A percentile compares a stretch with the other conserved stretches of the same genome.
These are phyloP conservation scores for Colletotrichum truncatum DNA, from an alignment of 2,329 filamentous ascomycete species.

Conservation along the genomic window DNA sequence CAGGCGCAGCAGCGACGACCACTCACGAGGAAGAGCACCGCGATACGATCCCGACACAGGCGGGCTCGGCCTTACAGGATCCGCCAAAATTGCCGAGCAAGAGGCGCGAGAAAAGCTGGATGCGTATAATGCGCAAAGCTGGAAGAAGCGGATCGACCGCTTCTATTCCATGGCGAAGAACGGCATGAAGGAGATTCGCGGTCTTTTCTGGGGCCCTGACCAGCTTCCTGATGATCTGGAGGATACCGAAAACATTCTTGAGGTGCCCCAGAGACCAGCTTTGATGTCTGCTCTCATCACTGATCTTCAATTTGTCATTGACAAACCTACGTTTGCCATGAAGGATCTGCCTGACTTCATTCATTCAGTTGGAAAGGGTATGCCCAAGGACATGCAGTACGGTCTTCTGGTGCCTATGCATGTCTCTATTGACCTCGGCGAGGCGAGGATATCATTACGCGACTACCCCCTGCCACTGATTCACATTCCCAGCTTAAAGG, in stretches of 20 bases:
- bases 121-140: slow-evolving; percentile 85
- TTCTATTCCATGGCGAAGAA: slow-evolving; percentile 74
- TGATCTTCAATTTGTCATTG: slow-evolving; percentile 85
- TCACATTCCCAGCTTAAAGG: slow-evolving; percentile 85
- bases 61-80: slow-evolving; percentile 73
- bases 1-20: slow-evolving; percentile 41
- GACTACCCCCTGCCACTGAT: slow-evolving; percentile 94
- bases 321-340: slow-evolving; percentile 92
- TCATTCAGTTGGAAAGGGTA: slow-evolving; percentile 92
- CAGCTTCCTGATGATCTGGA: slow-evolving; percentile 83
- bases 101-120: slow-evolving; percentile 82
- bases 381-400: slow-evolving; percentile 92
- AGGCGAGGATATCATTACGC: slow-evolving; percentile 84
- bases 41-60: slow-evolving; percentile 85
- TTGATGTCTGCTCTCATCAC: slow-evolving; percentile 83
- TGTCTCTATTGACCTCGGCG: slow-evolving; percentile 88
- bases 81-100: slow-evolving; percentile 75
- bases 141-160: slow-evolving; percentile 90
- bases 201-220: slow-evolving; percentile 83
- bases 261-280: slow-evolving; percentile 84
- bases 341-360: slow-evolving; percentile 85
- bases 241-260: slow-evolving; percentile 85
- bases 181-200: slow-evolving; percentile 81
- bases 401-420: slow-evolving; percentile 90
- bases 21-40: slow-evolving; percentile 55